phyloP scores from a whole-genome alignment of 257 asterid species.

The Petunia secreta region DNA sequence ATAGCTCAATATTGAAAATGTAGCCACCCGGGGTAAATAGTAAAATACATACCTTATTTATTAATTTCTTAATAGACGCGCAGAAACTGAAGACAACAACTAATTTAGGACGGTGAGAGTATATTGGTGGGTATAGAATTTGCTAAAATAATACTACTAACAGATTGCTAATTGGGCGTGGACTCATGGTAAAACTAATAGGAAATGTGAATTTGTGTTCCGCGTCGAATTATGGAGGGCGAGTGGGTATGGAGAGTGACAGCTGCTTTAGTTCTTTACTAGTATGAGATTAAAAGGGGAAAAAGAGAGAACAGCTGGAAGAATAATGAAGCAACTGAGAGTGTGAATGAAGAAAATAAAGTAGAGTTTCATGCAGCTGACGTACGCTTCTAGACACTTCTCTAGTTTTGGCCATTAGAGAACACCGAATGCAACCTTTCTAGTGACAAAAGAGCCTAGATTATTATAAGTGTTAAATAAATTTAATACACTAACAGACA shows the following conservation, averaged over 20 bases:
- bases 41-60: too few species aligned
- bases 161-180: neutral
- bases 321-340: neutral
- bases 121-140: too few species aligned
- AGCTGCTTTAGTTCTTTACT: too few species aligned
- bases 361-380: neutral
- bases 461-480: too few species aligned
- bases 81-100: too few species aligned
- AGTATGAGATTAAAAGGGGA: neutral
- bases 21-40: too few species aligned
- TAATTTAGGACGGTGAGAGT: too few species aligned
- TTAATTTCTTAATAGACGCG: too few species aligned
- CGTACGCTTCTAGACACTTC: neutral
- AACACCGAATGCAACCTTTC: neutral
- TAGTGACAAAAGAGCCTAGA: neutral
- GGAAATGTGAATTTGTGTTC: neutral
- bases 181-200: neutral
- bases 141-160: too few species aligned
- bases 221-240: neutral
- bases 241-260: constrained; percentile 5
- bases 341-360: neutral
- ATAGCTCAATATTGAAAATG: too few species aligned
- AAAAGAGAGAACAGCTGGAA: neutral
- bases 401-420: neutral
- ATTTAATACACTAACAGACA: too few species aligned